Conservation (phyloP, 2,329 filamentous ascomycete genomes). For the Aspergillus sp. region DNA sequence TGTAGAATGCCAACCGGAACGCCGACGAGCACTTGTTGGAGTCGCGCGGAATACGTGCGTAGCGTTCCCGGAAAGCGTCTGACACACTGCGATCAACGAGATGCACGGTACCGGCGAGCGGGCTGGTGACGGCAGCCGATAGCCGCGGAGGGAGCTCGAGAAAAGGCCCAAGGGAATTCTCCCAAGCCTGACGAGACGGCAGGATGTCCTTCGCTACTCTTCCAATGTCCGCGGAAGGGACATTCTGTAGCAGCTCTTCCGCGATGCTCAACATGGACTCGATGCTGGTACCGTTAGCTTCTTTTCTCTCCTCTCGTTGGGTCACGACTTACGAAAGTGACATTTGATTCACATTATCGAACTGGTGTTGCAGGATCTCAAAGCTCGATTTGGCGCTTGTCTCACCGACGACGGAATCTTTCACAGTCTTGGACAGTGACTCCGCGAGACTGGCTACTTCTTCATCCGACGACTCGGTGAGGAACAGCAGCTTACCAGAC, state of each 20-base stretch:
- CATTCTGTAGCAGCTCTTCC: constrained; percentile 48
- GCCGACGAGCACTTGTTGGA: constrained; percentile 69
- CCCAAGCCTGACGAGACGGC: constrained; percentile 67
- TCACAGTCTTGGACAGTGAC: constrained; percentile 36
- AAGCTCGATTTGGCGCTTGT: constrained; percentile 50
- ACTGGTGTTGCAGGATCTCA: constrained; percentile 54
- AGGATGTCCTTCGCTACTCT: constrained; percentile 53
- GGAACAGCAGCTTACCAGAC: constrained; percentile 53
- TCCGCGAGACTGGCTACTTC: constrained; percentile 48
- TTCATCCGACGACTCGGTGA: constrained; percentile 57
- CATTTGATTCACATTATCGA: constrained; percentile 47
- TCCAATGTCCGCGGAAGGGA: constrained; percentile 28
- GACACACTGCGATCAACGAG: constrained; percentile 52
- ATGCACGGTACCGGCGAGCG: constrained; percentile 69
- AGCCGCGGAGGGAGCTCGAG: constrained; percentile 44
- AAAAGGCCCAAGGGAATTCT: constrained; percentile 59
- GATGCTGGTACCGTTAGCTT: constrained; percentile 47
- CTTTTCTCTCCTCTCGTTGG: neutral
- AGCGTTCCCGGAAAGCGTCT: constrained; percentile 25
- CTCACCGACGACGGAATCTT: constrained; percentile 39
- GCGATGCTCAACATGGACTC: constrained; percentile 59
- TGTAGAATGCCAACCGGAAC: constrained; percentile 74
- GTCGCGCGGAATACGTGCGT: constrained; percentile 57
- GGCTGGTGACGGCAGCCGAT: constrained; percentile 72
- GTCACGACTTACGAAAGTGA: constrained; percentile 48